Evolutionary conservation across 805 yeast species (phyloP).

Genomic region (Cyberlindnera samutprakarnensis): DNA sequence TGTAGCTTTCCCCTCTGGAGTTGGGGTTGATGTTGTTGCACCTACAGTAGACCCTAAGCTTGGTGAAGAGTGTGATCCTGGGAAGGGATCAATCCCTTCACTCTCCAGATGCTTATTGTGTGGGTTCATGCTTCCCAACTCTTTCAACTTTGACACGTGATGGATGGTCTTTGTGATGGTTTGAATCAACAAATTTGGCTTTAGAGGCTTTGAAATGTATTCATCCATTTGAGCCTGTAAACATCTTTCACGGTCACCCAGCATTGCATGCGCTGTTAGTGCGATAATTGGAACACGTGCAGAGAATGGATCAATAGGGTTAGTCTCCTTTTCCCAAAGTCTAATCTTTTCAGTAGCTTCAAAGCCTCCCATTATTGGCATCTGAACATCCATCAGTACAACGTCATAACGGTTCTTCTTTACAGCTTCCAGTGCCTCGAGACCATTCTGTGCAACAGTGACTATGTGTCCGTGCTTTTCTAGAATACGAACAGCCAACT

Average conservation of each 20-base stretch:
- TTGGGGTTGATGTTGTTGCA: background rate
- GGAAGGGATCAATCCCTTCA: constrained; percentile 10
- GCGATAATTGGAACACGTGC: constrained; percentile 85
- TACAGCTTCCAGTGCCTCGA: constrained; percentile 74
- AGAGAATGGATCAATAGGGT: constrained; percentile 61
- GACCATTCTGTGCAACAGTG: constrained; percentile 80
- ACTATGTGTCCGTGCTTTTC: constrained; percentile 84
- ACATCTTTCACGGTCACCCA: constrained; percentile 85
- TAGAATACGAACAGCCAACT: constrained; percentile 74
- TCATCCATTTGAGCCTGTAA: constrained; percentile 90
- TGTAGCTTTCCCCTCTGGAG: background rate
- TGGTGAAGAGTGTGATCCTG: background rate
- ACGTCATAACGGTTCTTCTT: constrained; percentile 65
- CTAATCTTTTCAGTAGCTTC: constrained; percentile 84
- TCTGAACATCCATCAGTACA: constrained; percentile 87
- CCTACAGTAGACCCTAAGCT: background rate
- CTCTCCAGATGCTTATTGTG: constrained; percentile 17
- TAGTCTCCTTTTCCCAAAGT: constrained; percentile 78
- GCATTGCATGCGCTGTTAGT: constrained; percentile 88
- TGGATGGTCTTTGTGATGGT: constrained; percentile 81
- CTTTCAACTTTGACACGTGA: constrained; percentile 54
- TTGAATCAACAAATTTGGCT: constrained; percentile 75
- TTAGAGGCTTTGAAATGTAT: constrained; percentile 79
- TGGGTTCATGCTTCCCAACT: constrained; percentile 22
- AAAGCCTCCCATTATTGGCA: constrained; percentile 95